phyloP scores from a whole-genome alignment of 768 basidiomycete genomes.

The Saitozyma podzolica region DNA sequence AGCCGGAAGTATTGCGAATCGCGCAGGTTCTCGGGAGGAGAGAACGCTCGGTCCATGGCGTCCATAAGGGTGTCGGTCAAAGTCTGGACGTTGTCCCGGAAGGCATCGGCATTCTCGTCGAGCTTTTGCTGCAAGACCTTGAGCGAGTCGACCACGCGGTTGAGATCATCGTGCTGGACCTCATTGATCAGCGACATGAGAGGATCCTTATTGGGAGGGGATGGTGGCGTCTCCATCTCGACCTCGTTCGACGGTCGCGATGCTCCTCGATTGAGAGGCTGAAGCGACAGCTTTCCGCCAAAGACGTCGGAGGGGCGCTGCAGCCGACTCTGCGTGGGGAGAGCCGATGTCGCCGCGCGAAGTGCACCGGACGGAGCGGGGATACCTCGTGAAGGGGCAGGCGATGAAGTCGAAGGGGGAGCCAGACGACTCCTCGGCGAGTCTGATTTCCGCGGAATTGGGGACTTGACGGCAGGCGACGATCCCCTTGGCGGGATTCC shows the following conservation, averaged over 20 bases:
- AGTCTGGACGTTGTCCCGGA: slow-evolving; percentile 69
- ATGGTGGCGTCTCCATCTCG: slow-evolving; percentile 2
- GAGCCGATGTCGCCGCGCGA: slow-evolving; percentile 9
- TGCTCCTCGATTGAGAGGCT: slow-evolving; percentile 17
- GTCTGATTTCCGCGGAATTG: neutral
- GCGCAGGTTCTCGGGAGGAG: slow-evolving; percentile 70
- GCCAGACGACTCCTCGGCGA: slow-evolving; percentile 20
- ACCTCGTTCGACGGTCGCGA: too few relatives aligned
- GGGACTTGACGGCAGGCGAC: too few relatives aligned
- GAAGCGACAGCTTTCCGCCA: slow-evolving; percentile 17
- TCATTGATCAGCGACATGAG: slow-evolving; percentile 82
- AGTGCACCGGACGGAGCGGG: slow-evolving; percentile 28
- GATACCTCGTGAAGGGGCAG: slow-evolving; percentile 15
- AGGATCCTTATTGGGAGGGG: slow-evolving; percentile 39
- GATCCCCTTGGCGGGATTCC: too few relatives aligned
- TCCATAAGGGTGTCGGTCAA: slow-evolving; percentile 85
- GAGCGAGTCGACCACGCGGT: slow-evolving; percentile 84
- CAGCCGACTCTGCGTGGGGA: neutral
- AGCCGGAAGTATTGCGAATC: slow-evolving; percentile 82
- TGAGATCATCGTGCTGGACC: slow-evolving; percentile 81
- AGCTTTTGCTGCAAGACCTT: slow-evolving; percentile 90
- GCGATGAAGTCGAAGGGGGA: slow-evolving; percentile 11
- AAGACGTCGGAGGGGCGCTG: slow-evolving; percentile 10
- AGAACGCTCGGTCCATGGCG: slow-evolving; percentile 90
- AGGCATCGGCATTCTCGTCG: slow-evolving; percentile 73